Evolutionary conservation across 331 rosid species (phyloP), one percentile per base, ranked within the genome.

Genomic region (Rhamnella rubrinervis): DNA sequence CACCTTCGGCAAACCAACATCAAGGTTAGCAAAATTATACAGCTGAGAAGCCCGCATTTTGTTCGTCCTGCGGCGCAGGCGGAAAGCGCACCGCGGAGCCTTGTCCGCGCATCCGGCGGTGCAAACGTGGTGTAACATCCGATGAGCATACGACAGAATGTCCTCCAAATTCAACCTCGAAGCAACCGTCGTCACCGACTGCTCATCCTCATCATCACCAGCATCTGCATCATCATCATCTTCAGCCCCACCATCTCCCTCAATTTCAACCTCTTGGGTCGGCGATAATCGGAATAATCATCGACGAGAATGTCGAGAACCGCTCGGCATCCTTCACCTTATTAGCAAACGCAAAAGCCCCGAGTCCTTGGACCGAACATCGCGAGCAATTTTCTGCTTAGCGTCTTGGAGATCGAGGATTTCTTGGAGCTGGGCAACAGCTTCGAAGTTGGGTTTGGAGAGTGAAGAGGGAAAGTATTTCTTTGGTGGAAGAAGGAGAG

Each of bases 11-110:
- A 93, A 82, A 47, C 98, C 98, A 55, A 93, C 71, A 82, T 93
- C 97, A 40, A 93, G 93, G 50, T 87, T 86, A 0, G 98, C 98
- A 70, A 86, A 93, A 63, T 66, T 81, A 80, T 88, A 88, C 47
- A 93, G 79, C 81, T 90, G 98, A 8, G 98, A 93, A 14, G 97
- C 96, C 9, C 98, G 88, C 97, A 93, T 79, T 70, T 75, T 93
- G 97, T 78, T 90, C 98, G 8, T 93, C 98, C 72, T 90, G 98
- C 0, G 98, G 98, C 12, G 98, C 98, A 8, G 96, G 97, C 1
- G 98, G 98, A 8, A 47, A 93, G 73, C 16, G 96, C 93, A 17
- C 98, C 90, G 0, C 92, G 92, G 26, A 93, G 92, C 79, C 95
- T 67, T 82, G 86, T 25, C 97, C 97, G 97, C 95, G 21, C 98